These are phyloP conservation scores for Glebionis coronaria DNA, from an alignment of 129 eudicot species.

Conservation along the genomic window DNA sequence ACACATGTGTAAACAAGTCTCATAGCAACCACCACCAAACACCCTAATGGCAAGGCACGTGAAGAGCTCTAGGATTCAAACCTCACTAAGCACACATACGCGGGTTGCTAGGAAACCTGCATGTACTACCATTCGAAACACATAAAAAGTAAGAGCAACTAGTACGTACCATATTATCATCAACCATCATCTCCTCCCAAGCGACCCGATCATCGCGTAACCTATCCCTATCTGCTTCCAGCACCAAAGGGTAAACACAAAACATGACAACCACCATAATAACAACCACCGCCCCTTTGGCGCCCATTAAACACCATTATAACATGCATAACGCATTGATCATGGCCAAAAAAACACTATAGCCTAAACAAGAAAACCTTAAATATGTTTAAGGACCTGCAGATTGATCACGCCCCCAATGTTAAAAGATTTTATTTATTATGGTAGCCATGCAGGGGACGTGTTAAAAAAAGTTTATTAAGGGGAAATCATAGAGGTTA, in stretches of 20 bases:
- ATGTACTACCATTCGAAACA: too few relatives aligned
- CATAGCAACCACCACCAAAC: too few relatives aligned
- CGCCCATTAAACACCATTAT: slow-evolving; percentile 36
- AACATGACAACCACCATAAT: slow-evolving; percentile 16
- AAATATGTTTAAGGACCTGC: neutral
- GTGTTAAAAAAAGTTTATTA: too few relatives aligned
- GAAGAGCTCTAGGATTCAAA: too few relatives aligned
- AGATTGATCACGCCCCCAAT: slow-evolving; percentile 17
- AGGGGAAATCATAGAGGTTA: too few relatives aligned
- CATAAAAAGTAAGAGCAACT: slow-evolving; percentile 5
- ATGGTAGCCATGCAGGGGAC: too few relatives aligned
- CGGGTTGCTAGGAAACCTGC: too few relatives aligned
- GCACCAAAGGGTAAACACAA: slow-evolving; percentile 35
- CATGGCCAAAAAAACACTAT: slow-evolving; percentile 28
- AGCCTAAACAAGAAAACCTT: neutral
- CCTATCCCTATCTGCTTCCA: slow-evolving; percentile 41
- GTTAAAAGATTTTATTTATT: neutral
- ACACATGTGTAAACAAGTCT: too few relatives aligned
- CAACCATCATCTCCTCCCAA: slow-evolving; percentile 37
- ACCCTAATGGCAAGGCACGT: too few relatives aligned
- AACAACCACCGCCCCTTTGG: slow-evolving; percentile 36
- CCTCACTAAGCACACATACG: too few relatives aligned
- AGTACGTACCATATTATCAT: slow-evolving; percentile 47
- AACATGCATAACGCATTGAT: slow-evolving; percentile 23
- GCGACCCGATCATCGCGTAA: slow-evolving; percentile 32